Evolutionary conservation across 2,329 filamentous ascomycete species (phyloP).

Genomic region (Orbilia blumenaviensis): DNA sequence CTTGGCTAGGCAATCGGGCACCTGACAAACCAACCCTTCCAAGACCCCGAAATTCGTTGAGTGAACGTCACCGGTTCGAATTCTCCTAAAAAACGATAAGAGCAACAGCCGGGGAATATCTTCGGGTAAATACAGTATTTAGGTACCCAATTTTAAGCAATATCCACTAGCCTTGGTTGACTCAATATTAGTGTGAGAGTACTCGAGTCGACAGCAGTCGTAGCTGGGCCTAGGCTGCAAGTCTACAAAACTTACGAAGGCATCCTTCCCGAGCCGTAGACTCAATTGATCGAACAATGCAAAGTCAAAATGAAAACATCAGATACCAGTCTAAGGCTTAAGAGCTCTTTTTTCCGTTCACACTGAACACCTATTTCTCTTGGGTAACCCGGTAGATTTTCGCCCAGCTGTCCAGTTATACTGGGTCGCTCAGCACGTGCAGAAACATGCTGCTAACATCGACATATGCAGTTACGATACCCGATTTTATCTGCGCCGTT

Average conservation of each 20-base stretch:
- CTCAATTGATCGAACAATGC: neutral
- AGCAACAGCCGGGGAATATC: neutral
- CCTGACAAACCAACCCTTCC: neutral
- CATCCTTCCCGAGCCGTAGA: neutral
- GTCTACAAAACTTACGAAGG: neutral
- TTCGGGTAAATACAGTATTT: neutral
- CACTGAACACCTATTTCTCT: too few species aligned
- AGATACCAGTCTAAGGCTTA: neutral
- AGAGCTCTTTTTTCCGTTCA: too few species aligned
- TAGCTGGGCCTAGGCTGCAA: neutral
- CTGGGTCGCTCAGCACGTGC: neutral
- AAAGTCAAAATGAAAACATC: too few species aligned
- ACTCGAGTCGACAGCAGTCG: neutral
- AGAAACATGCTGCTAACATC: neutral
- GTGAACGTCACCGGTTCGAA: neutral
- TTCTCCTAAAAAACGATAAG: slow-evolving; percentile 10
- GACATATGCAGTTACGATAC: neutral
- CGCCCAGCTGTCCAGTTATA: too few species aligned
- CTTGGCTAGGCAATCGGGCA: neutral
- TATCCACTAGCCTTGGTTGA: neutral
- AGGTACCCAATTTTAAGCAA: neutral
- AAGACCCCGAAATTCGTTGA: slow-evolving; percentile 21
- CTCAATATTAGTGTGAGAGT: neutral
- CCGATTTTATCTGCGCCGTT: neutral
- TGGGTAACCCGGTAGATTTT: too few species aligned